Conservation (phyloP, 495 filamentous ascomycete genomes). For the Evansstolkia leycettana region DNA sequence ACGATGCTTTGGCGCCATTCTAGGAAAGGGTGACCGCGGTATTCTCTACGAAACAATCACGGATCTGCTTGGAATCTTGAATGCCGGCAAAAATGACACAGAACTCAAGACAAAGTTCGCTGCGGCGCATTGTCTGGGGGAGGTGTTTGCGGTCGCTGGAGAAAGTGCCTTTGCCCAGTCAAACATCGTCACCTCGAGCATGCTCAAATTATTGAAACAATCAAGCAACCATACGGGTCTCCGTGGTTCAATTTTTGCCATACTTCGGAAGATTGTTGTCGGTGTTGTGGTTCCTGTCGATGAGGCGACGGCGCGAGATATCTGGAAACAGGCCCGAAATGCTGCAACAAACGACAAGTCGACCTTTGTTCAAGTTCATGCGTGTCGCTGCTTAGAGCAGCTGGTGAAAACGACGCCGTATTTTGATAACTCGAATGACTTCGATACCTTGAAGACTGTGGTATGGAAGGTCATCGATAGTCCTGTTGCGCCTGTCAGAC, state of each 20-base stretch:
- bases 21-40: slow-evolving; percentile 81
- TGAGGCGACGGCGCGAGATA: slow-evolving; percentile 72
- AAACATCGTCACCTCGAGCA: slow-evolving; percentile 52
- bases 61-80: slow-evolving; percentile 66
- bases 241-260: slow-evolving; percentile 68
- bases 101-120: slow-evolving; percentile 72
- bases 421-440: slow-evolving; percentile 86
- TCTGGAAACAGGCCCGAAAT: slow-evolving; percentile 84
- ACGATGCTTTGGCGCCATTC: slow-evolving; percentile 68
- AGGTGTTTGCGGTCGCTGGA: slow-evolving; percentile 77
- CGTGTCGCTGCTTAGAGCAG: slow-evolving; percentile 68
- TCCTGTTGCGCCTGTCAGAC: slow-evolving; percentile 55
- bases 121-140: slow-evolving; percentile 77
- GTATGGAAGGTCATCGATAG: slow-evolving; percentile 83
- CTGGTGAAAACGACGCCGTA: slow-evolving; percentile 58
- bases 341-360: slow-evolving; percentile 71
- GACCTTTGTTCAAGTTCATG: slow-evolving; percentile 63
- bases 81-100: slow-evolving; percentile 66
- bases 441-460: slow-evolving; percentile 67
- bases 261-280: slow-evolving; percentile 61
- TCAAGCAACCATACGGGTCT: slow-evolving; percentile 71
- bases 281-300: slow-evolving; percentile 69
- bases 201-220: slow-evolving; percentile 70
- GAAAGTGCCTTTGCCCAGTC: slow-evolving; percentile 87
- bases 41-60: slow-evolving; percentile 89